Conservation (phyloP, 495 filamentous ascomycete species). For the Penicillium daleae region DNA sequence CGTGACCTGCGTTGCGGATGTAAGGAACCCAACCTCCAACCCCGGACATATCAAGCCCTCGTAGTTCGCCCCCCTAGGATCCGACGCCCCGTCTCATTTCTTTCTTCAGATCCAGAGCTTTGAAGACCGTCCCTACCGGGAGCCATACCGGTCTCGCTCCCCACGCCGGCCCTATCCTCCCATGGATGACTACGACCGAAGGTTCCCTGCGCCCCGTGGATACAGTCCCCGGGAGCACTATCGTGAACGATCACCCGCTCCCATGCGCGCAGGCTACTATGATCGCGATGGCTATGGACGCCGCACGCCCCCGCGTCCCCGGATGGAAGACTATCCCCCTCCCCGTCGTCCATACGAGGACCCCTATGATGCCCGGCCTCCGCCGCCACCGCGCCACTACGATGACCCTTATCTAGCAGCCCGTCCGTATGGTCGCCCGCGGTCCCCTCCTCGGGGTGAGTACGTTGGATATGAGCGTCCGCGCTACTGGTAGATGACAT, state of each 20-base stretch:
- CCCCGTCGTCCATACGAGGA: slow-evolving; percentile 58
- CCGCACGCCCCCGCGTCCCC: slow-evolving; percentile 68
- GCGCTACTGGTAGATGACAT: slow-evolving; percentile 47
- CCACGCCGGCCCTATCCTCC: slow-evolving; percentile 69
- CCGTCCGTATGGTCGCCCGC: slow-evolving; percentile 49
- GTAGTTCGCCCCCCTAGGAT: slow-evolving; percentile 20
- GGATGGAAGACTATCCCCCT: slow-evolving; percentile 73
- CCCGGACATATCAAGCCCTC: slow-evolving; percentile 17
- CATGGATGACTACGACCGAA: slow-evolving; percentile 74
- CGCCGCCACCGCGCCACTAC: slow-evolving; percentile 49
- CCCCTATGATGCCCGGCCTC: slow-evolving; percentile 50
- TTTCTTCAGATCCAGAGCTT: slow-evolving; percentile 56
- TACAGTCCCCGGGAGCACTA: slow-evolving; percentile 86
- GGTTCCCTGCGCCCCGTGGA: slow-evolving; percentile 73
- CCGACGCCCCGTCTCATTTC: slow-evolving; percentile 33
- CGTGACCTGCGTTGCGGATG: slow-evolving; percentile 84
- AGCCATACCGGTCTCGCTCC: slow-evolving; percentile 77
- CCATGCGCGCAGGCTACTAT: slow-evolving; percentile 84
- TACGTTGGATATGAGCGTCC: slow-evolving; percentile 51
- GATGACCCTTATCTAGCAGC: slow-evolving; percentile 51
- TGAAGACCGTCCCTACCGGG: slow-evolving; percentile 70
- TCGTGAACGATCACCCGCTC: slow-evolving; percentile 77
- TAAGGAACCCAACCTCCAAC: slow-evolving; percentile 50
- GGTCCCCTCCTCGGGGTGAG: slow-evolving; percentile 47
- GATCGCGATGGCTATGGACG: slow-evolving; percentile 73